Evolutionary conservation across 2,329 filamentous ascomycete species (phyloP).

Genomic region (Neonectria neomacrospora): DNA sequence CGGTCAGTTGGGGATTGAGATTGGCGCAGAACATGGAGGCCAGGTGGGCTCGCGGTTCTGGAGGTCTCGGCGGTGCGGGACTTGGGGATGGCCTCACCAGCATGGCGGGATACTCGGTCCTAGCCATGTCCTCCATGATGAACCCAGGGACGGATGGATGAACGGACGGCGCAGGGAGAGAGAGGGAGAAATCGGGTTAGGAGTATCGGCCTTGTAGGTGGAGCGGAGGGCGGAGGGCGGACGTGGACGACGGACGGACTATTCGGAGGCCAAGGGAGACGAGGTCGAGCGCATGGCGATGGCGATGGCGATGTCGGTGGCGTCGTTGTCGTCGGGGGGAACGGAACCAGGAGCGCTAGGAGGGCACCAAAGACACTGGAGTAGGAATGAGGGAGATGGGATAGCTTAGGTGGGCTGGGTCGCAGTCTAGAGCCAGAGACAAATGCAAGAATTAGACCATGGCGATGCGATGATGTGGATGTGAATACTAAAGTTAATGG

Average conservation of each 20-base stretch:
- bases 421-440: background rate
- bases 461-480: conserved; percentile 7
- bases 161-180: conserved; percentile 29
- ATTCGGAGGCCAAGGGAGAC: conserved; percentile 16
- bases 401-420: background rate
- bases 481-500: conserved; percentile 19
- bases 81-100: conserved; percentile 72
- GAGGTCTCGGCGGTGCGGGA: background rate
- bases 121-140: conserved; percentile 79
- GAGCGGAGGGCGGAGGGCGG: background rate
- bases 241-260: background rate
- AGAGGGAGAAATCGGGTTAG: background rate
- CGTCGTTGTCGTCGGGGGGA: conserved; percentile 10
- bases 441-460: conserved; percentile 10
- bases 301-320: conserved; percentile 11
- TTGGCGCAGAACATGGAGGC: conserved; percentile 2
- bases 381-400: background rate
- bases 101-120: conserved; percentile 92
- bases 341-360: conserved; percentile 2
- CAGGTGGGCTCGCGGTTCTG: conserved; percentile 10
- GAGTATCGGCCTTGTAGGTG: conserved; percentile 2
- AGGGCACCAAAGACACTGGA: background rate
- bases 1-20: conserved; percentile 30
- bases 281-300: conserved; percentile 28
- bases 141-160: conserved; percentile 43